Conservation (phyloP, 371 early-diverging fungal genomes). For the Mortierella polycephala region DNA sequence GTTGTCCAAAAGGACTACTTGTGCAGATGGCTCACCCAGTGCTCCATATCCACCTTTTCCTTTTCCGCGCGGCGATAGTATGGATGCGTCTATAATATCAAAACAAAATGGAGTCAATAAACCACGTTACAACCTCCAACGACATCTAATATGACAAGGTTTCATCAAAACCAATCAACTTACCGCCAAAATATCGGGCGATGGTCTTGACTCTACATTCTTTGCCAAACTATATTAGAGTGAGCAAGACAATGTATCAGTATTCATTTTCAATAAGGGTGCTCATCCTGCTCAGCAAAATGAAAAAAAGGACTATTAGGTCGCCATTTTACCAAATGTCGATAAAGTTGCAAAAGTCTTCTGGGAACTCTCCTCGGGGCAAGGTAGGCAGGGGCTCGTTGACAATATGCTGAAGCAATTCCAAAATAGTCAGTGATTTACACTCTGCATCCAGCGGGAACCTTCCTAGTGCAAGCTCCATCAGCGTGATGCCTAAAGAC, state of each 20-base stretch:
- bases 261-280: neutral
- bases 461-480: constrained; percentile 91
- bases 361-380: constrained; percentile 75
- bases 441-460: constrained; percentile 91
- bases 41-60: constrained; percentile 68
- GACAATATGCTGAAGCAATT: constrained; percentile 92
- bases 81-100: constrained; percentile 59
- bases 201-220: constrained; percentile 50
- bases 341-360: constrained; percentile 83
- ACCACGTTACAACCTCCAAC: neutral
- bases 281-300: neutral
- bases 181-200: constrained; percentile 49
- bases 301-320: neutral
- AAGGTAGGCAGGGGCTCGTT: constrained; percentile 91
- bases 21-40: constrained; percentile 58
- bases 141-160: neutral
- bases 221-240: constrained; percentile 32
- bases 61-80: constrained; percentile 63
- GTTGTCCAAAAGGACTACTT: constrained; percentile 11
- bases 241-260: neutral
- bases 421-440: constrained; percentile 84
- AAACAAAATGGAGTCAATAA: neutral
- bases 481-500: constrained; percentile 92
- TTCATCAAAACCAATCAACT: constrained; percentile 2
- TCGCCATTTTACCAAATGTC: constrained; percentile 70